These are phyloP conservation scores for Lecanosticta acicola DNA, from an alignment of 2,329 filamentous ascomycete species.

Conservation along the genomic window DNA sequence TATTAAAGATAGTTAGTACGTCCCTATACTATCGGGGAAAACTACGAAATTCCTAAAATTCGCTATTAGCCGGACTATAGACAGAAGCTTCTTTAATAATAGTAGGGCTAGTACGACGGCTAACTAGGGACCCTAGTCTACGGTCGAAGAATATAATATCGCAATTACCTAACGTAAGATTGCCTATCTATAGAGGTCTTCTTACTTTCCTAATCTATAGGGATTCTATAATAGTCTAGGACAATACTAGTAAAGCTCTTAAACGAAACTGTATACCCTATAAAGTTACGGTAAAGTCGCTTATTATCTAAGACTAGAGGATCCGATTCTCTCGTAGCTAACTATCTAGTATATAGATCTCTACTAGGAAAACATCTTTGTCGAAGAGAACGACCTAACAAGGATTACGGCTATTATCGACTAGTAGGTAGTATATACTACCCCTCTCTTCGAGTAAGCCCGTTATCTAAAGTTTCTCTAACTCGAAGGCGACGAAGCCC, in stretches of 20 bases:
- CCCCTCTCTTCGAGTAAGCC: conserved; percentile 9
- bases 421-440: conserved; percentile 26
- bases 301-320: conserved; percentile 4
- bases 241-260: conserved; percentile 8
- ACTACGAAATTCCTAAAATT: background rate
- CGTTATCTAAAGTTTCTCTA: conserved; percentile 8
- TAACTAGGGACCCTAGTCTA: conserved; percentile 10
- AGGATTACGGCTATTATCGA: conserved; percentile 33
- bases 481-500: conserved; percentile 6
- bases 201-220: conserved; percentile 8
- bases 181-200: conserved; percentile 7
- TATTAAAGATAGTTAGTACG: background rate
- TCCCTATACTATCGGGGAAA: background rate
- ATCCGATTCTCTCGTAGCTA: conserved; percentile 2
- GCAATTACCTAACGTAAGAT: conserved; percentile 7
- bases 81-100: conserved; percentile 9
- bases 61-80: conserved; percentile 6
- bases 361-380: conserved; percentile 33
- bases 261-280: conserved; percentile 2
- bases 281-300: conserved; percentile 3
- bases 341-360: conserved; percentile 27
- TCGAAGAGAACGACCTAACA: conserved; percentile 28
- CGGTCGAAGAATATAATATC: conserved; percentile 9
- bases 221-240: conserved; percentile 11
- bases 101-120: conserved; percentile 5